A percentile compares a stretch with the other conserved stretches of the same genome.
These are phyloP conservation scores for Baorangia bicolor DNA, from an alignment of 768 basidiomycete species.

Conservation along the genomic window DNA sequence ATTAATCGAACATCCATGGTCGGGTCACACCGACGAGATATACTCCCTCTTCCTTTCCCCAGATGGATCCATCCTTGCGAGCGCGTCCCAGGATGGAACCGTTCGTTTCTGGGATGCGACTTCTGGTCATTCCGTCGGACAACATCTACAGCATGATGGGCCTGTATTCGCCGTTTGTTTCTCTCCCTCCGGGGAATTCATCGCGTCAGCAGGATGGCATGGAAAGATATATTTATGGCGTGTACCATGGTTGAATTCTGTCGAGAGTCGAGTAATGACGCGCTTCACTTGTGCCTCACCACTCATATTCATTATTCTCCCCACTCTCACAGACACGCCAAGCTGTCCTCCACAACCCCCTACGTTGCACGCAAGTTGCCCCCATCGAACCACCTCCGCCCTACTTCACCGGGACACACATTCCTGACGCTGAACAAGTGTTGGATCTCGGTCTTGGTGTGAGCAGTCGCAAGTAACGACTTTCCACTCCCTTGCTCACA, in stretches of 20 bases:
- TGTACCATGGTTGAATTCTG: background rate
- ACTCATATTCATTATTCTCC: too few species aligned
- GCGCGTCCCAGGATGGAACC: background rate
- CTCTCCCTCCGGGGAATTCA: background rate
- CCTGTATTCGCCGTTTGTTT: background rate
- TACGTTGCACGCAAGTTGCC: too few species aligned
- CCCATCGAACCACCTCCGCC: too few species aligned
- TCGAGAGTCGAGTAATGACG: background rate
- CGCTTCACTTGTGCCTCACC: background rate
- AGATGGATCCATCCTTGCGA: constrained; percentile 7
- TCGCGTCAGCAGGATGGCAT: background rate
- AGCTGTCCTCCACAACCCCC: too few species aligned
- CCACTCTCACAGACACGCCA: too few species aligned
- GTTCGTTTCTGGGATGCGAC: constrained; percentile 10
- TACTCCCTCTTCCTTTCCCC: background rate
- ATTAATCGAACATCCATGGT: background rate
- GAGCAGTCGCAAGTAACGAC: too few species aligned
- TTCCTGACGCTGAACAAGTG: too few species aligned
- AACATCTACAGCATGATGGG: background rate
- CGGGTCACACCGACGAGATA: background rate
- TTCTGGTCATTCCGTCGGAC: background rate
- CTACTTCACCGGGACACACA: too few species aligned
- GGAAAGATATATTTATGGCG: background rate
- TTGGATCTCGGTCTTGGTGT: too few species aligned
- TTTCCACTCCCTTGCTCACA: too few species aligned